Evolutionary conservation across 2,329 filamentous ascomycete genomes (phyloP).

Genomic region (Penicillium glabrum): DNA sequence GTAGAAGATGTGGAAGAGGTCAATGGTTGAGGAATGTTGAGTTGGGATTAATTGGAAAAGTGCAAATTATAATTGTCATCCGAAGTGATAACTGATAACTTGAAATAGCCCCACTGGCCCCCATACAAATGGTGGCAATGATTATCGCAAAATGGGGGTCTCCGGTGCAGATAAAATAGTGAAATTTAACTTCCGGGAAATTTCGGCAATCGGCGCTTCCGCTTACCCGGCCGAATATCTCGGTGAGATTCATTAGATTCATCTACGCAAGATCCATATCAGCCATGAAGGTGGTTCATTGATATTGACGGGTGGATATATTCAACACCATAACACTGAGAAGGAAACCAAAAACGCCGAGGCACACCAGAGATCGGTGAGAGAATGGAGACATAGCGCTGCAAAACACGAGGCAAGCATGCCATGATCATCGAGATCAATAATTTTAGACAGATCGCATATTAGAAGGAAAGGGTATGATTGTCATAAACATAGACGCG

Average conservation of each 20-base stretch:
- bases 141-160: background rate
- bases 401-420: background rate
- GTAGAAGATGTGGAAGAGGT: background rate
- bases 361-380: background rate
- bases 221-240: background rate
- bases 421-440: conserved; percentile 2
- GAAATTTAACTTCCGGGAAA: background rate
- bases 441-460: conserved; percentile 14
- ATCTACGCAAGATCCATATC: background rate
- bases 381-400: background rate
- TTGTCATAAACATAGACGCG: conserved; percentile 19
- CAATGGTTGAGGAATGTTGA: background rate
- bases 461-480: conserved; percentile 19
- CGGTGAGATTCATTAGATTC: background rate
- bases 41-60: background rate
- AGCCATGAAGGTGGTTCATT: background rate
- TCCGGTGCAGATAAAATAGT: background rate
- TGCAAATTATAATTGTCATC: background rate
- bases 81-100: background rate
- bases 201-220: background rate
- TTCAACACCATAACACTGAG: background rate
- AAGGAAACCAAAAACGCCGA: background rate
- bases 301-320: background rate
- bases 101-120: background rate
- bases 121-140: background rate